Percentiles rank a stretch among this genome's conserved stretches.
phyloP scores from a whole-genome alignment of 208 protist genomes.

The Leptomonas pyrrhocoris region DNA sequence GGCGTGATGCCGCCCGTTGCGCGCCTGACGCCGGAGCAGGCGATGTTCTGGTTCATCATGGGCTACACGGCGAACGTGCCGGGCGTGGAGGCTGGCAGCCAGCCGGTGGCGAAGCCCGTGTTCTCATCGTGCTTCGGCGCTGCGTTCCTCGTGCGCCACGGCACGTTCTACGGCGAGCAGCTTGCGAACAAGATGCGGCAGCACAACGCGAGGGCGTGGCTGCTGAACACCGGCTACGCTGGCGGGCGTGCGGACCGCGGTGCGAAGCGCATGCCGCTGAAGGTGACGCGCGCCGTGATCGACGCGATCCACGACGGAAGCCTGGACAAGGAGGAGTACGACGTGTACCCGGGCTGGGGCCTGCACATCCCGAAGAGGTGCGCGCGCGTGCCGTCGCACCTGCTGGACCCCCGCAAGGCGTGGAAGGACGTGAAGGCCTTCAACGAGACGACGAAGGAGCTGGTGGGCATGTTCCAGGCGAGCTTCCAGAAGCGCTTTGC shows the following conservation, averaged over 20 bases:
- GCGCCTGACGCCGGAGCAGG: slow-evolving; percentile 90
- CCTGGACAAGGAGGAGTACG: slow-evolving; percentile 77
- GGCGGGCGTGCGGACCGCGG: slow-evolving; percentile 87
- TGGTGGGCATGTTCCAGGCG: slow-evolving; percentile 91
- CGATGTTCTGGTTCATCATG: slow-evolving; percentile 96
- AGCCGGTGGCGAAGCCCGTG: slow-evolving; percentile 86
- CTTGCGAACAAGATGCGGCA: slow-evolving; percentile 93
- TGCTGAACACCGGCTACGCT: slow-evolving; percentile 96
- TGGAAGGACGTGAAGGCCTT: slow-evolving; percentile 91
- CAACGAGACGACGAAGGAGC: slow-evolving; percentile 77
- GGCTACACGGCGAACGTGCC: slow-evolving; percentile 95
- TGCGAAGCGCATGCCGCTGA: slow-evolving; percentile 89
- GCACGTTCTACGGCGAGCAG: slow-evolving; percentile 95
- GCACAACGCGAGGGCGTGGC: slow-evolving; percentile 87
- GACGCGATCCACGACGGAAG: slow-evolving; percentile 95
- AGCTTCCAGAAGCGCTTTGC: slow-evolving; percentile 93
- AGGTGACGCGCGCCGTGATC: slow-evolving; percentile 95
- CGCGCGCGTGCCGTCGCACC: slow-evolving; percentile 75
- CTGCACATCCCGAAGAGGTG: slow-evolving; percentile 86
- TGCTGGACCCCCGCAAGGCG: slow-evolving; percentile 91
- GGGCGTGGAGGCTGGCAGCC: slow-evolving; percentile 94
- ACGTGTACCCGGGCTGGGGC: slow-evolving; percentile 86
- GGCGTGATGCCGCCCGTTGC: slow-evolving; percentile 96
- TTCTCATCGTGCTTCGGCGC: slow-evolving; percentile 97
- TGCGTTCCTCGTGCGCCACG: slow-evolving; percentile 96